phyloP scores from a whole-genome alignment of 148 eudicot species.

The Rhododendron ferrugineum region DNA sequence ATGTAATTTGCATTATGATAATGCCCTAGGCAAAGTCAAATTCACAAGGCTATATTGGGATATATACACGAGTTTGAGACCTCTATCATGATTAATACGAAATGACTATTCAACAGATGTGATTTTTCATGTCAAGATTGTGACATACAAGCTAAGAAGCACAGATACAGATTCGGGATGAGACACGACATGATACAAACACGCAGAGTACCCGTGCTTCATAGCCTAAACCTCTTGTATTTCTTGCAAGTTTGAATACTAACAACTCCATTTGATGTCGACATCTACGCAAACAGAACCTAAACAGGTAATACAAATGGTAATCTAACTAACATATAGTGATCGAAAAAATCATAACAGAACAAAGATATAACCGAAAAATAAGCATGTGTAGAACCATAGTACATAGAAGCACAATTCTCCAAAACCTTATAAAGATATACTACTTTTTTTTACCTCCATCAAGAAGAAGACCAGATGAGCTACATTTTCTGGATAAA shows the following conservation, averaged over 20 bases:
- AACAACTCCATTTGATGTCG: background rate
- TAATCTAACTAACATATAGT: background rate
- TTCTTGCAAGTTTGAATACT: background rate
- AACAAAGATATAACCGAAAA: background rate
- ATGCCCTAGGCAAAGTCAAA: background rate
- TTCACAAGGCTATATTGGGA: background rate
- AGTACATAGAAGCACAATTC: background rate
- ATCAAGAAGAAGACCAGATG: conserved; percentile 31
- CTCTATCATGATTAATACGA: background rate
- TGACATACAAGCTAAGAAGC: background rate
- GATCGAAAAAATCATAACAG: background rate
- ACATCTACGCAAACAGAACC: background rate
- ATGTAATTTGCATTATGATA: background rate
- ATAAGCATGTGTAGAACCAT: background rate
- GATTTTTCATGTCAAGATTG: background rate
- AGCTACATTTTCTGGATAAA: conserved; percentile 29
- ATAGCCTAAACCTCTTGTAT: background rate
- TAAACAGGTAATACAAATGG: background rate
- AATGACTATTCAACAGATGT: background rate
- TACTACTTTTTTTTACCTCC: conserved; percentile 19
- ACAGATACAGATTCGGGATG: background rate
- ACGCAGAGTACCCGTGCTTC: background rate
- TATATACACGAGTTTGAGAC: background rate
- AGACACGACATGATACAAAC: background rate
- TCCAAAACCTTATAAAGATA: background rate